Evolutionary conservation across 768 basidiomycete genomes (phyloP), one percentile per base, ranked within the genome.

Genomic region (Podaxis pistillaris): DNA sequence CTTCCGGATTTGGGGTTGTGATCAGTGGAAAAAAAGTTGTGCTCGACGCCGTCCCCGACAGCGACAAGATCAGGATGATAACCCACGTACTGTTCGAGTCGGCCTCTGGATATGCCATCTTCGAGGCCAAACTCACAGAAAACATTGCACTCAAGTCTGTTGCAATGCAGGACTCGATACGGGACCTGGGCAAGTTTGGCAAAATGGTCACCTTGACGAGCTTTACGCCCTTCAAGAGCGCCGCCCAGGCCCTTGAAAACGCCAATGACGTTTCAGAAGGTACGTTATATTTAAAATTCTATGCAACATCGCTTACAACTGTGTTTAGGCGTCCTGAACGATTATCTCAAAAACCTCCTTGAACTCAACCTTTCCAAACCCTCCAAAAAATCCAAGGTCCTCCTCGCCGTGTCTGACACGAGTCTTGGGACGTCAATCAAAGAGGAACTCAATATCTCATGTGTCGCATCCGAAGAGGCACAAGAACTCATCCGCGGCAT

Each of bases 191-290:
- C 67, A 95, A 91, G 75, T 98, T 98, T 74, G 81, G 85, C 63
- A 95, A 94, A 81, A 94, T 96, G 91, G 93, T 97, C 65, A 81
- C 88, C 69, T 78, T 98, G 71, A 73, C 90, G 74, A 94, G 92
- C 73, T 98, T 98, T 80, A 84, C 89, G 59, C 96, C 96, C 0
- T 98, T 96, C 83, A 93, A 93, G 75, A 94, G 81, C 63, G 94
- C 95, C 24, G 94, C 93, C 0, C 89, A 96, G 72, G 95, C 95
- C 37, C 80, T 98, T 67, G 94, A 98, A 78, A 98, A 97, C 68
- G 89, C 90, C 56, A 98, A 98, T 72, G 96, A 98, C 76, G 75
- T 98, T 15, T 97, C 96, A 9, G 96, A 98, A 82, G 94, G 96
- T 94, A 64, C 33, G 85, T 77, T 28, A 7, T 30, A 30, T 6